phyloP scores from a whole-genome alignment of 176 grass and related monocot species.

The Secale cereale region DNA sequence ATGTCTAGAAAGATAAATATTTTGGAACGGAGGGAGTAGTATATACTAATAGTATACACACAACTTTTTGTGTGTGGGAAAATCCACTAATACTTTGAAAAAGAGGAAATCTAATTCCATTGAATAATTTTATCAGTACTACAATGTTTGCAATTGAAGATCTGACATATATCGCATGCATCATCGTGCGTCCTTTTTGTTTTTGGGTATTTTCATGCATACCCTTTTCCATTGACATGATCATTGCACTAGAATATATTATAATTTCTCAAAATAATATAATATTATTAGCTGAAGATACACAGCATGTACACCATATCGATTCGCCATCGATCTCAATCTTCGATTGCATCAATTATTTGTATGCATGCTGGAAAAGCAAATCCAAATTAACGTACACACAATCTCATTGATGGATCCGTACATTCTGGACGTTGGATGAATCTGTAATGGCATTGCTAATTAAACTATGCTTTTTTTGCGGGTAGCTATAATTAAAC shows the following conservation, averaged over 20 bases:
- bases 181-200: background rate
- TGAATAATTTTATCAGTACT: too few species aligned
- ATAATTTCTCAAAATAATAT: too few species aligned
- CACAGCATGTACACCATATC: background rate
- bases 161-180: background rate
- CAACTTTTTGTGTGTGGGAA: too few species aligned
- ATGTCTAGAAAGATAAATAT: too few species aligned
- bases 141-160: too few species aligned
- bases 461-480: background rate
- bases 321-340: background rate
- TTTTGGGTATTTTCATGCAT: background rate
- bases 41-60: too few species aligned
- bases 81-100: too few species aligned
- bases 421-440: background rate
- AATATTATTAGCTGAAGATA: background rate
- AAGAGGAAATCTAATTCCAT: too few species aligned
- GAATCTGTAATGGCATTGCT: background rate
- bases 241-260: background rate
- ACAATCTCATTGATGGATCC: background rate
- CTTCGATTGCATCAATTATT: background rate
- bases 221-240: conserved; percentile 9
- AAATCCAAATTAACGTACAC: background rate
- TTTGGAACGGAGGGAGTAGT: too few species aligned
- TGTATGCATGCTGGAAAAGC: background rate
- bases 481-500: too few species aligned